Conservation (phyloP, 805 yeast species). For the Suhomyces sp. region DNA sequence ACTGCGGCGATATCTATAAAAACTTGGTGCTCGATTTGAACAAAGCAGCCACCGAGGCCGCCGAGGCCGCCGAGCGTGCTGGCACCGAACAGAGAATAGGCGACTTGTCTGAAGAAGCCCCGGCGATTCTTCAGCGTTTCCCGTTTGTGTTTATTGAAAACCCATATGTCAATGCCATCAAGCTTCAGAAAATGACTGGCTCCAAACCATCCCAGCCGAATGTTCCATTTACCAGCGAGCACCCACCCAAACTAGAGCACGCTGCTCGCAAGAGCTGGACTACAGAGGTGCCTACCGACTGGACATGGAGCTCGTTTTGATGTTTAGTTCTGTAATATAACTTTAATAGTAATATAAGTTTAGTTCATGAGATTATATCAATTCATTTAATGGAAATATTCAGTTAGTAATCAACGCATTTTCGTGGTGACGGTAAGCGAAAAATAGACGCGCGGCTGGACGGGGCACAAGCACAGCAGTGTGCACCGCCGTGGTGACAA, state of each 20-base stretch:
- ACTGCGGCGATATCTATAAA: slow-evolving; percentile 27
- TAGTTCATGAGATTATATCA: not conserved
- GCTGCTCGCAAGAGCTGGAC: slow-evolving; percentile 7
- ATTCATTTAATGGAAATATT: no score
- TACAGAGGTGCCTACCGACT: slow-evolving; percentile 26
- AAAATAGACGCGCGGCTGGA: not conserved
- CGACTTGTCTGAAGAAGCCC: slow-evolving; percentile 1
- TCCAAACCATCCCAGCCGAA: not conserved
- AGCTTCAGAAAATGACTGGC: not conserved
- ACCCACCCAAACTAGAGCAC: not conserved
- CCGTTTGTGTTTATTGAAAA: slow-evolving; percentile 23
- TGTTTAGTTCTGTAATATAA: not conserved
- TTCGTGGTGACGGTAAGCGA: not conserved
- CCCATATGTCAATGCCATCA: slow-evolving; percentile 17
- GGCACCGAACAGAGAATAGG: not conserved
- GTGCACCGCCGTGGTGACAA: not conserved
- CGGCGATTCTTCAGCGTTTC: slow-evolving; percentile 5
- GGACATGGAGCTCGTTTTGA: slow-evolving; percentile 55
- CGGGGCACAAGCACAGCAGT: not conserved
- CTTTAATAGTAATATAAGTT: not conserved
- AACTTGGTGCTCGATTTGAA: slow-evolving; percentile 11
- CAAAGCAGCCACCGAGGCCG: slow-evolving; percentile 10
- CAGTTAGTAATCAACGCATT: no score
- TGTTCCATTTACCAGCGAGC: not conserved
- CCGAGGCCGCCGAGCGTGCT: slow-evolving; percentile 5